Base-by-base conservation (phyloP, 1,284 basidiomycete genomes). In the Ustilago cynodontis region DNA sequence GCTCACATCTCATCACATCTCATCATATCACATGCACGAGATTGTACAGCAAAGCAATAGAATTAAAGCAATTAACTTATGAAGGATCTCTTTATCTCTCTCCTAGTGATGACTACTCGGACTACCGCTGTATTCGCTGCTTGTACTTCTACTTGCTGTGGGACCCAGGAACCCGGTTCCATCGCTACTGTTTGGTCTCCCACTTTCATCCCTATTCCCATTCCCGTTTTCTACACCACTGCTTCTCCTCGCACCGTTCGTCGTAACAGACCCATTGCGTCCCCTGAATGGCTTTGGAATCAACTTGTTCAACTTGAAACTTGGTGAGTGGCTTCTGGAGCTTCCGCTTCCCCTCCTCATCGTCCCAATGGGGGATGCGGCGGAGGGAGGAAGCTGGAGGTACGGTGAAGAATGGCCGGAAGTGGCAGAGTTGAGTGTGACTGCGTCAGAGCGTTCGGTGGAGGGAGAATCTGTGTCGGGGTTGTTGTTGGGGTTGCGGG, bases 281-380 rank as follows among this genome's bases (percentile, higher is more conserved):
- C 16, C 41, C 0, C 75, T 29, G 6, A 77, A 52, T 6, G 71
- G 57, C 14, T 64, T 68, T 1, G 68, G 71, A 13, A 77, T 63
- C 9, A 77, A 57, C 58, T 63, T 73, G 60, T 66, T 70, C 22
- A 77, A 57, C 35, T 71, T 77, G 31, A 77, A 77, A 20, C 57
- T 54, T 2, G 61, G 64, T 2, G 70, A 66, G n/a, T 64, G 54
- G 4, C 60, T 59, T 20, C 64, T 43, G 9, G 64, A 54, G 3
- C 39, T 16, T 55, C 65, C 67, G 29, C 65, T 67, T 26, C 50
- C 35, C 20, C 63, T 57, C 26, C 54, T 45, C 1, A 26, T 18
- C 8, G 62, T 37, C 5, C 33, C 41, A 8, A 43, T 18, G 2
- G 49, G 49, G 11, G 49, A 61, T 26, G 57, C 5, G 2, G 57